These are phyloP conservation scores for Leucosporidium yakuticum DNA, from an alignment of 768 basidiomycete genomes.

Conservation along the genomic window DNA sequence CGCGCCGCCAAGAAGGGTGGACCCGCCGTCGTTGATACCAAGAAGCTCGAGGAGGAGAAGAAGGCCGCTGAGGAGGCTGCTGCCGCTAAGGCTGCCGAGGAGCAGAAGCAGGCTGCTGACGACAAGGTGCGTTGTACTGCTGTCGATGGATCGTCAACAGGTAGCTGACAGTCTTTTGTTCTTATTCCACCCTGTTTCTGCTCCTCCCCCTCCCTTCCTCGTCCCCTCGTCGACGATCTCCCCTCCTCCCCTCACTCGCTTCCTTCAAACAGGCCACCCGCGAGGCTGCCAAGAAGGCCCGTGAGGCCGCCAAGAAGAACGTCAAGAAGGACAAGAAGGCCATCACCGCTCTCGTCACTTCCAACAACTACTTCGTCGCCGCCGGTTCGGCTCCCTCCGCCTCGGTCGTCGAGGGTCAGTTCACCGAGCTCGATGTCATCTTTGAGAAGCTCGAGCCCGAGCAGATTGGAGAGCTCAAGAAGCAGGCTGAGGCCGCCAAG, in stretches of 20 bases:
- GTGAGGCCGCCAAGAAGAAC: slow-evolving; percentile 50
- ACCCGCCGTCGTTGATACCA: slow-evolving; percentile 41
- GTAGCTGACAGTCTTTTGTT: background rate
- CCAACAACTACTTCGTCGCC: slow-evolving; percentile 48
- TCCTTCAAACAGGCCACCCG: slow-evolving; percentile 62
- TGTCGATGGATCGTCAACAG: background rate
- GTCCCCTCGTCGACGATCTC: too few species aligned
- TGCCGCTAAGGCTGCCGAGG: slow-evolving; percentile 53
- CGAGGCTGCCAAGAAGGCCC: slow-evolving; percentile 84
- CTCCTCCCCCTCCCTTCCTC: background rate
- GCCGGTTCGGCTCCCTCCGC: slow-evolving; percentile 44
- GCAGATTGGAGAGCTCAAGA: slow-evolving; percentile 45
- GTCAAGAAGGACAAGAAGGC: slow-evolving; percentile 41
- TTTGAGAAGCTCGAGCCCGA: slow-evolving; percentile 46
- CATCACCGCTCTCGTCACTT: slow-evolving; percentile 44
- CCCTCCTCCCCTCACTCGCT: background rate
- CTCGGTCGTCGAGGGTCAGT: slow-evolving; percentile 44
- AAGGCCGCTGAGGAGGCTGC: slow-evolving; percentile 62
- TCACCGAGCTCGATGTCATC: slow-evolving; percentile 46
- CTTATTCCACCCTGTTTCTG: background rate
- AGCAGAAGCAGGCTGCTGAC: slow-evolving; percentile 54
- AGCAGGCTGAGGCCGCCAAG: slow-evolving; percentile 44
- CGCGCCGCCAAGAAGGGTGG: slow-evolving; percentile 67
- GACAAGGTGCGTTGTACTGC: slow-evolving; percentile 57
- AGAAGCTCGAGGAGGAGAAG: slow-evolving; percentile 49